Evolutionary conservation across 1,284 basidiomycete genomes (phyloP), one percentile per base, ranked within the genome.

Genomic region (Cryptococcus sp.): DNA sequence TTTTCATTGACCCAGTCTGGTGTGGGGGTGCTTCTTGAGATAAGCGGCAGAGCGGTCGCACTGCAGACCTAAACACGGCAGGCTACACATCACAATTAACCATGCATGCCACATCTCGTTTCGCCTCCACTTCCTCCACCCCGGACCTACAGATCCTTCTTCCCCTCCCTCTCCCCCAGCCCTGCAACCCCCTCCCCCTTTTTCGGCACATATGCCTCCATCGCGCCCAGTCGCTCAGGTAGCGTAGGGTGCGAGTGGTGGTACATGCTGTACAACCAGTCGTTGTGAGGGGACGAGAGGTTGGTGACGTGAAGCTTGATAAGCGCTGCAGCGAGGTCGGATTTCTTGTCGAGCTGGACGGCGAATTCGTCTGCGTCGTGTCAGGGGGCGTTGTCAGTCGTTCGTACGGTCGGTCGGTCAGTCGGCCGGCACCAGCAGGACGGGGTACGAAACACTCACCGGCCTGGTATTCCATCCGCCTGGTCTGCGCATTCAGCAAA

Each of bases 161-260:
- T 52, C 13, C 13, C 42, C 46, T 57, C 52, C 12, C 20, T 35
- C 33, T 50, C 28, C 44, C 36, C n/a, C 33, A 28, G 33, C 46
- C 48, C 50, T n/a, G 38, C 40, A 43, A 37, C 46, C 2, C 28
- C 50, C 42, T 45, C 62, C 48, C 51, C 62, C 5, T 49, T 33
- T 42, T 63, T 62, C 28, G 61, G 42, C 52, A 64, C 63, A 53
- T 62, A 83, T 39, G 77, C 75, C 60, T 93, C 89, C 55, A 95
- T 81, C 6, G 85, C 90, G 65, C 83, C 85, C 65, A 95, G 79
- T 18, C 91, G 82, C 78, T 96, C 91, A 45, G 87, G 87, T 59
- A 96, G 76, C 1, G 91, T 95, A 2, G 91, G 92, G 76, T 96
- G 92, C 50, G 88, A 91, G 77, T 94, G 89, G 72, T 94, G 89